A percentile compares a stretch with the other conserved stretches of the same genome.
These are phyloP conservation scores for Clitopilus passeckerianus DNA, from an alignment of 768 basidiomycete species.

Conservation along the genomic window DNA sequence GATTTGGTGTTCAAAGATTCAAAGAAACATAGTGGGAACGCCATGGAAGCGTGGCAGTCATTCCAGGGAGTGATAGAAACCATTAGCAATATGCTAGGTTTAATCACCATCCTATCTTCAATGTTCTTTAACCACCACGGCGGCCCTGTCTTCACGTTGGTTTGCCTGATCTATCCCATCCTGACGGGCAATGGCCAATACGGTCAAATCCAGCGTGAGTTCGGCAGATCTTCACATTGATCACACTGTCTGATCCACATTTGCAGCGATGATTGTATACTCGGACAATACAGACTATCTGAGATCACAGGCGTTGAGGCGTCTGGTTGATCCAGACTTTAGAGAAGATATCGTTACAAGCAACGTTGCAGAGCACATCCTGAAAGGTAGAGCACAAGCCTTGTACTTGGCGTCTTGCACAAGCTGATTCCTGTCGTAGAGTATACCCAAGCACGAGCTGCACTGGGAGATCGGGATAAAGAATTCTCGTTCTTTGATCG, in stretches of 20 bases:
- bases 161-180: constrained; percentile 28
- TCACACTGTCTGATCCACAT: not conserved
- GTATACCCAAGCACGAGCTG: constrained; percentile 18
- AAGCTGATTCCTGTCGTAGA: constrained; percentile 13
- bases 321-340: constrained; percentile 19
- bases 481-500: constrained; percentile 12
- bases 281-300: constrained; percentile 22
- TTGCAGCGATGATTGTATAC: constrained; percentile 19
- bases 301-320: constrained; percentile 24
- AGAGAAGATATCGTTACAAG: constrained; percentile 34
- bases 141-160: constrained; percentile 26
- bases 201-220: constrained; percentile 25
- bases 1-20: not conserved
- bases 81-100: constrained; percentile 10
- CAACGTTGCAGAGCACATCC: constrained; percentile 25
- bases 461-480: constrained; percentile 19
- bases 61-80: constrained; percentile 13
- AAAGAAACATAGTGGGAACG: not conserved
- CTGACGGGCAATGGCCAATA: constrained; percentile 10
- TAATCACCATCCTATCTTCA: constrained; percentile 21
- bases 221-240: not conserved
- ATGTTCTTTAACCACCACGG: constrained; percentile 25
- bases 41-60: not conserved
- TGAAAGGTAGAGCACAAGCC: constrained; percentile 14
- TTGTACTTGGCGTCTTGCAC: not conserved